Evolutionary conservation across 495 filamentous ascomycete genomes (phyloP).

Genomic region (Daldinia decipiens): DNA sequence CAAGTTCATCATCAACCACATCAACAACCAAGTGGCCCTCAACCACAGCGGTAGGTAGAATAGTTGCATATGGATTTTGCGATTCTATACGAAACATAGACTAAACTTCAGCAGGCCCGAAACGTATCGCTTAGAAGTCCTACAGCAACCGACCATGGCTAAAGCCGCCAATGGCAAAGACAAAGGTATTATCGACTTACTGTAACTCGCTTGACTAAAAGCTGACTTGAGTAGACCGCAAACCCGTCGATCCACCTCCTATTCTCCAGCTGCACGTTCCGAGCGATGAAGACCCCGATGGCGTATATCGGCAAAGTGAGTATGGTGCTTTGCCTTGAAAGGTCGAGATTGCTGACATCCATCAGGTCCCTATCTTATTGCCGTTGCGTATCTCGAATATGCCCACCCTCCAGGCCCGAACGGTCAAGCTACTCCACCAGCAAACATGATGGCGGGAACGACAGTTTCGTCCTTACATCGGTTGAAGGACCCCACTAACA

Average conservation of each 20-base stretch:
- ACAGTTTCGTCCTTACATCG: slow-evolving; percentile 92
- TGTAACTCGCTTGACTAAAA: background rate
- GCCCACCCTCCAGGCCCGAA: slow-evolving; percentile 56
- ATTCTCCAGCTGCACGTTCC: slow-evolving; percentile 85
- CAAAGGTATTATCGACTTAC: slow-evolving; percentile 38
- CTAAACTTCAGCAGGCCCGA: slow-evolving; percentile 31
- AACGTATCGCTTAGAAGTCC: slow-evolving; percentile 45
- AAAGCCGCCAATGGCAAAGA: slow-evolving; percentile 51
- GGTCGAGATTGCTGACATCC: slow-evolving; percentile 19
- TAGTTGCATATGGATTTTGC: background rate
- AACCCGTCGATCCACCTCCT: slow-evolving; percentile 94
- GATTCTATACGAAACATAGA: background rate
- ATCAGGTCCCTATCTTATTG: slow-evolving; percentile 86
- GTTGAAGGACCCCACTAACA: slow-evolving; percentile 90
- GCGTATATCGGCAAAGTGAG: slow-evolving; percentile 75
- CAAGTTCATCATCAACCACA: slow-evolving; percentile 42
- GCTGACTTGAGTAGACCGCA: slow-evolving; percentile 72
- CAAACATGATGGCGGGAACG: slow-evolving; percentile 69
- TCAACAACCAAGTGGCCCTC: slow-evolving; percentile 40
- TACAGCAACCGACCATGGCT: slow-evolving; percentile 49
- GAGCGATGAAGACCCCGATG: slow-evolving; percentile 74
- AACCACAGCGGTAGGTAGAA: slow-evolving; percentile 28
- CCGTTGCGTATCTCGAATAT: slow-evolving; percentile 70
- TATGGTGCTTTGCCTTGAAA: slow-evolving; percentile 35
- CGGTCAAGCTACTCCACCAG: slow-evolving; percentile 68